Evolutionary conservation across 1,284 basidiomycete genomes (phyloP).

Genomic region (Cerioporus squamosus): DNA sequence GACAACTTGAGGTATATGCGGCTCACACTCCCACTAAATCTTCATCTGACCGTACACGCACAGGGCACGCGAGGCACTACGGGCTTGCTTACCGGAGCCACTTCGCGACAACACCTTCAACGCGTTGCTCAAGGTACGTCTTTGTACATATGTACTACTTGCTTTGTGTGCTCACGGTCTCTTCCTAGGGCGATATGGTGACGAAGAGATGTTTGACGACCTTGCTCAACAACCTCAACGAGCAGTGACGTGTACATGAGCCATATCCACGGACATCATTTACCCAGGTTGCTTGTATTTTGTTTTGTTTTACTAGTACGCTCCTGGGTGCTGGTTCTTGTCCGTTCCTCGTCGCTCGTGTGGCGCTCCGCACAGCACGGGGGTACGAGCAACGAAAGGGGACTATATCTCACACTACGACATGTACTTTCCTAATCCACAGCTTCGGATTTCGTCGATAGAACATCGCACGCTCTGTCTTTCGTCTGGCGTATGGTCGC

Average conservation of each 20-base stretch:
- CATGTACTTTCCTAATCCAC: slow-evolving; percentile 21
- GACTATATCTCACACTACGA: slow-evolving; percentile 17
- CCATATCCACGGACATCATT: slow-evolving; percentile 19
- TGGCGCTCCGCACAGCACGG: too few species aligned
- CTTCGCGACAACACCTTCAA: slow-evolving; percentile 95
- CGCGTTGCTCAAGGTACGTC: slow-evolving; percentile 81
- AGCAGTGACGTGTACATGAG: slow-evolving; percentile 34
- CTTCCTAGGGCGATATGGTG: slow-evolving; percentile 85
- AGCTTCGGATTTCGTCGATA: slow-evolving; percentile 14
- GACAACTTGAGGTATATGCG: slow-evolving; percentile 87
- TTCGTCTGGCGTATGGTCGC: slow-evolving; percentile 12
- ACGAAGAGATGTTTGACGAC: slow-evolving; percentile 97
- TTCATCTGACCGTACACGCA: not conserved
- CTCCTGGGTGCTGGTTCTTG: slow-evolving; percentile 13
- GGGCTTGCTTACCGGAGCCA: slow-evolving; percentile 97
- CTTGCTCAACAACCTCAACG: slow-evolving; percentile 89
- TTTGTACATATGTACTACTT: not conserved
- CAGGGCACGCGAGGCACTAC: slow-evolving; percentile 94
- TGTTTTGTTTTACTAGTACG: slow-evolving; percentile 23
- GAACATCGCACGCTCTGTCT: slow-evolving; percentile 3
- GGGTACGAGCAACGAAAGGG: not conserved
- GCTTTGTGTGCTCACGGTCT: not conserved
- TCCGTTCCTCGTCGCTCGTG: not conserved
- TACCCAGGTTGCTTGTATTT: slow-evolving; percentile 26
- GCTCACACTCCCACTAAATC: not conserved